These are phyloP conservation scores for Buxus sempervirens DNA, from an alignment of 164 flowering plant genomes.

Conservation along the genomic window DNA sequence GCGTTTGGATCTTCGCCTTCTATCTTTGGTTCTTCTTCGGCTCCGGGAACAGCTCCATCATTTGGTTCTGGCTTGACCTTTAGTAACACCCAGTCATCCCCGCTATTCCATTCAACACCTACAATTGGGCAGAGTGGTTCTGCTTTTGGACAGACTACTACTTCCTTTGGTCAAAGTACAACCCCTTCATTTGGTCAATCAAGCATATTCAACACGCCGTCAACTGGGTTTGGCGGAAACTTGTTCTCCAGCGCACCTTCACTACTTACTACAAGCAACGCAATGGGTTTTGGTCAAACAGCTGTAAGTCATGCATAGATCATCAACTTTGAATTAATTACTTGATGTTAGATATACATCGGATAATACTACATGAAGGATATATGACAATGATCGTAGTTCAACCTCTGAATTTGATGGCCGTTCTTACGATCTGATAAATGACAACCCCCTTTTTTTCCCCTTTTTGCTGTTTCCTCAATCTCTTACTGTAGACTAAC, in stretches of 20 bases:
- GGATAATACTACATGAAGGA: neutral
- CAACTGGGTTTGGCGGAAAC: constrained; percentile 56
- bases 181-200: constrained; percentile 52
- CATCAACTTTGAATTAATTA: neutral
- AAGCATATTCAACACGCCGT: constrained; percentile 48
- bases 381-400: neutral
- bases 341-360: neutral
- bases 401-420: neutral
- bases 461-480: too few species aligned
- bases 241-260: constrained; percentile 60
- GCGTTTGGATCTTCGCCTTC: constrained; percentile 54
- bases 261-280: constrained; percentile 32
- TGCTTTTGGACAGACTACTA: constrained; percentile 49
- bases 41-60: constrained; percentile 48
- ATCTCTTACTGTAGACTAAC: neutral
- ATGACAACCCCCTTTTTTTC: too few species aligned
- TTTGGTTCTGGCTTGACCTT: constrained; percentile 54
- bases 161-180: constrained; percentile 56
- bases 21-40: constrained; percentile 51
- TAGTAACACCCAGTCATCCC: constrained; percentile 68
- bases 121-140: constrained; percentile 59
- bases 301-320: constrained; percentile 45
- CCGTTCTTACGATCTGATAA: neutral
- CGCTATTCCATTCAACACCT: constrained; percentile 61
- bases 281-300: constrained; percentile 52